Base-by-base conservation (phyloP, 345 rosid genomes). In the Isatis tinctoria region DNA sequence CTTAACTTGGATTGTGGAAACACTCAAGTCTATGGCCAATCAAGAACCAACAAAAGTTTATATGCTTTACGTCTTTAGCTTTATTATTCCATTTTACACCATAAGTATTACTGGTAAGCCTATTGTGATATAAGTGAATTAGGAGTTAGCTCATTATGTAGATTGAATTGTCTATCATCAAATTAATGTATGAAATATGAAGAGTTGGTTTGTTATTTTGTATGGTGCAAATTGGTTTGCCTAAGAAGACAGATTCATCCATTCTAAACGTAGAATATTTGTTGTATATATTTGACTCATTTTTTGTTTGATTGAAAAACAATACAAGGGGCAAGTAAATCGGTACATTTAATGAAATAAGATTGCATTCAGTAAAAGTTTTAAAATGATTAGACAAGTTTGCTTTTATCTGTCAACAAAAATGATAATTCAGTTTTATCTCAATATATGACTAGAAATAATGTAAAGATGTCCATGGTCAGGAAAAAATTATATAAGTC, bases 381-480 rank as follows among this genome's bases (percentile, higher is more conserved):
- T 52, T 0, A 14, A 30, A 41, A 17, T 10, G 24, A 57, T 44
- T 32, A 22, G 17, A 40, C 52, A 17, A 3, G 5, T 30, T 17
- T 13, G 10, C 0, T 27, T 35, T 36, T 27, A 3, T 4, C 45
- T 13, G 35, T 63, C 9, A 39, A 53, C 27, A 48, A 63, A 64
- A 63, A 40, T 13, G 16, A 72, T 8, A 12, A 20, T 53, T 10
- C 49, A 24, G 13, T 24, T 4, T 13, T 54, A 58, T 65, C 47
- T 56, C 22, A 56, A 54, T 44, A 45, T 10, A 56, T 58, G 27
- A 41, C 8, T 9, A 66, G n/a, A 39, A 59, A 26, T 17, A 27
- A 59, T 69, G 69, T 75, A 61, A 30, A 61, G n/a, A 75, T 68
- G 24, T 60, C 16, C 24, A 8, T 32, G 32, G 52, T 60, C 78